phyloP scores from a whole-genome alignment of 768 basidiomycete genomes.

The Boletus coccyginus region DNA sequence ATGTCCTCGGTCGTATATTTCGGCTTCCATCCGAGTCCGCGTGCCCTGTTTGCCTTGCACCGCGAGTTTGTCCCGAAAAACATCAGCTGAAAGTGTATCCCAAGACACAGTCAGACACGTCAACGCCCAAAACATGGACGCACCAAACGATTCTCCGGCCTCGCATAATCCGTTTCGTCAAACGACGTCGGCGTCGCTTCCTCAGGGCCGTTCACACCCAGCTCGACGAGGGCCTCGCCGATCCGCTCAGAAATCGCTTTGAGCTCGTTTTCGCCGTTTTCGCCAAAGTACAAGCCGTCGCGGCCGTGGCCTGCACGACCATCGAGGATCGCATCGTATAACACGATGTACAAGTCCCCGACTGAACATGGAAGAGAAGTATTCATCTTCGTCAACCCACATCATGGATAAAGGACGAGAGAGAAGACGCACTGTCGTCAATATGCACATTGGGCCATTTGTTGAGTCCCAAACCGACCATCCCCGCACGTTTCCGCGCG shows the following conservation, averaged over 20 bases:
- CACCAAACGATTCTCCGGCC: not conserved
- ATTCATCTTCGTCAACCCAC: not conserved
- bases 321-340: slow-evolving; percentile 38
- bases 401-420: too few relatives aligned
- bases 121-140: not conserved
- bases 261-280: slow-evolving; percentile 44
- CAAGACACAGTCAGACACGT: not conserved
- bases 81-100: not conserved
- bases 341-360: slow-evolving; percentile 39
- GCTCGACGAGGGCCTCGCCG: slow-evolving; percentile 24
- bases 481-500: slow-evolving; percentile 47
- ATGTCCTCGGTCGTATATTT: slow-evolving; percentile 28
- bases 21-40: slow-evolving; percentile 20
- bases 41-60: slow-evolving; percentile 11
- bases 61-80: slow-evolving; percentile 18
- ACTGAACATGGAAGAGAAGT: not conserved
- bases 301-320: slow-evolving; percentile 17
- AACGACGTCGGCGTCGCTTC: slow-evolving; percentile 39
- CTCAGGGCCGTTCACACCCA: not conserved
- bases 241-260: slow-evolving; percentile 41
- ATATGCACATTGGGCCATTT: slow-evolving; percentile 61
- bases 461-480: slow-evolving; percentile 56
- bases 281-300: slow-evolving; percentile 52
- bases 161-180: slow-evolving; percentile 21
- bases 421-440: slow-evolving; percentile 32